Evolutionary conservation across 306 rosid species (phyloP), one percentile per base, ranked within the genome.

Genomic region (Dryas drummondii): DNA sequence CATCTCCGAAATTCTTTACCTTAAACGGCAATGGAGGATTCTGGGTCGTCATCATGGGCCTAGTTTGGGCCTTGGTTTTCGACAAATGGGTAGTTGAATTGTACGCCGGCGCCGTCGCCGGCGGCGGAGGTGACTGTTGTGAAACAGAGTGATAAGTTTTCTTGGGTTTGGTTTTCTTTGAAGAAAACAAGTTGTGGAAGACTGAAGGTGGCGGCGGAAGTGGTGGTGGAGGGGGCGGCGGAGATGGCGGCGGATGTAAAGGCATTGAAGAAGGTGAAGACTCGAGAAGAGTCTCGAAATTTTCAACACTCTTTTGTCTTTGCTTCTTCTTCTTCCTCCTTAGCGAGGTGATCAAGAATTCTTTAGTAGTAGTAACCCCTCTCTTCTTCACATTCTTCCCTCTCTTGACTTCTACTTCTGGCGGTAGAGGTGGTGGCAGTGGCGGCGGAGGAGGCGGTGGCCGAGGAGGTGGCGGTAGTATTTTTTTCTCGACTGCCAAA

Each of bases 281-380:
- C 15, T 84, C 68, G 51, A 80, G 70, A 48, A 90, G 22, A 40
- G 81, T 70, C 1, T 87, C 88, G 45, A 87, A 79, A 76, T 76
- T 88, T 68, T 90, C 96, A 47, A 87, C 72, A 68, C 91, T 93
- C 69, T 54, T 84, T 22, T 88, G 86, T 44, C 91, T 87, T 7
- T 83, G 90, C 75, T 86, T 83, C 87, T 88, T 89, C 86, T 82
- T 91, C 81, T 78, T 91, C 60, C 86, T 79, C 81, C 78, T 83
- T 4, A 77, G 74, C 40, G 92, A 57, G 4, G 77, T 76, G 72
- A 60, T 75, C 68, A 86, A 76, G 71, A 89, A 84, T 53, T 83
- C 96, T 75, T 91, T 91, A 9, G 90, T 78, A 22, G 87, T 63
- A 41, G 49, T 69, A 26, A 80, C 77, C 42, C 72, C 81, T 75